A percentile compares a stretch with the other conserved stretches of the same genome.
Evolutionary conservation across 805 yeast species (phyloP).

Genomic region (Debaryomyces maramus): DNA sequence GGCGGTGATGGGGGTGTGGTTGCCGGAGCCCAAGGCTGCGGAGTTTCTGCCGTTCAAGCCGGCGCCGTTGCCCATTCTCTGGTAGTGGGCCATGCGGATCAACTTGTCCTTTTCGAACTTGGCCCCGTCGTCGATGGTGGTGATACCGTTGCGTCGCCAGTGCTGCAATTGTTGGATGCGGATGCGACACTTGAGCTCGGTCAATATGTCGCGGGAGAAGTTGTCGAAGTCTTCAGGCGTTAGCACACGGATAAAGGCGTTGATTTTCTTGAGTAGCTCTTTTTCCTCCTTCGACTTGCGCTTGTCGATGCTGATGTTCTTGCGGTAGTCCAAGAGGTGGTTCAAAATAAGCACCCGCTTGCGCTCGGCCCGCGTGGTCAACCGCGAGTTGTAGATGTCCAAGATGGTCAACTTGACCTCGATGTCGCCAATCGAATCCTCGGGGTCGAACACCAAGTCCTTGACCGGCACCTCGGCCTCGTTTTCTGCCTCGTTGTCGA

Average conservation of each 20-base stretch:
- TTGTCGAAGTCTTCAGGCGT: constrained; percentile 77
- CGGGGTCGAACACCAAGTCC: constrained; percentile 94
- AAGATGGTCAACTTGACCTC: constrained; percentile 84
- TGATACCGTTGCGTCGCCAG: constrained; percentile 89
- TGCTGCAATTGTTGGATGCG: constrained; percentile 89
- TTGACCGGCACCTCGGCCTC: constrained; percentile 94
- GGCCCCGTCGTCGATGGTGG: constrained; percentile 76
- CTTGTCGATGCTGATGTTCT: constrained; percentile 79
- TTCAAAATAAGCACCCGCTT: constrained; percentile 80
- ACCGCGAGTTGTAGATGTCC: constrained; percentile 85
- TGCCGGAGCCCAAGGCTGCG: constrained; percentile 19
- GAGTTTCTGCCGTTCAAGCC: constrained; percentile 11
- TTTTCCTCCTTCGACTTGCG: constrained; percentile 86
- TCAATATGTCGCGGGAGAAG: constrained; percentile 69
- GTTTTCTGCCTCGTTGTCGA: constrained; percentile 94
- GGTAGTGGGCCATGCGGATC: constrained; percentile 60
- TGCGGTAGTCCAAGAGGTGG: constrained; percentile 78
- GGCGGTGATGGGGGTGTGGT: constrained; percentile 10
- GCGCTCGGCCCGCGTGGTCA: constrained; percentile 90
- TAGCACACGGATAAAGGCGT: constrained; percentile 80
- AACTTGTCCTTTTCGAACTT: constrained; percentile 88
- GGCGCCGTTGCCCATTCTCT: constrained; percentile 49
- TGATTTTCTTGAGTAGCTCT: constrained; percentile 70
- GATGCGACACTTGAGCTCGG: constrained; percentile 75
- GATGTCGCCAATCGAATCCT: constrained; percentile 79